phyloP scores from a whole-genome alignment of 2,329 filamentous ascomycete genomes.

The Pseudogymnoascus sp. region DNA sequence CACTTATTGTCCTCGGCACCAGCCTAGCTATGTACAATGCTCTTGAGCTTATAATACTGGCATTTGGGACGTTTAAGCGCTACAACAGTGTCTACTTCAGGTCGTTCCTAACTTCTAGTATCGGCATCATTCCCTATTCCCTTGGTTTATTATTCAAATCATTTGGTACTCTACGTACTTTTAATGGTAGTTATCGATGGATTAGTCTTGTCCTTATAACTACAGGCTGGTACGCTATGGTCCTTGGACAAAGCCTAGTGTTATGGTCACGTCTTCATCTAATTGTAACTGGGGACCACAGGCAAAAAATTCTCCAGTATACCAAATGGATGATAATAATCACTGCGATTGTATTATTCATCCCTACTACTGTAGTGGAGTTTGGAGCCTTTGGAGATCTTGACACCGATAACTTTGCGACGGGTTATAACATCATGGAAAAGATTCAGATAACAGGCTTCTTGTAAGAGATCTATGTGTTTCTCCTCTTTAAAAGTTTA shows the following conservation, averaged over 20 bases:
- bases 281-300: conserved; percentile 32
- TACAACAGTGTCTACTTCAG: conserved; percentile 43
- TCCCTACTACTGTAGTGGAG: conserved; percentile 38
- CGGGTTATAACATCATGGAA: background rate
- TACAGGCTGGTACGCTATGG: conserved; percentile 36
- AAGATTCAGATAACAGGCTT: background rate
- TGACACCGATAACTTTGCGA: background rate
- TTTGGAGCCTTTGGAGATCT: conserved; percentile 26
- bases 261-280: conserved; percentile 43
- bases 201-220: conserved; percentile 34
- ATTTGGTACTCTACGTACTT: conserved; percentile 13
- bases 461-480: background rate
- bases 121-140: conserved; percentile 37
- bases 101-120: conserved; percentile 37
- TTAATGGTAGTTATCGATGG: conserved; percentile 23
- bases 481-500: no score
- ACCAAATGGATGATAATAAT: conserved; percentile 40
- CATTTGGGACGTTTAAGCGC: conserved; percentile 40
- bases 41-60: conserved; percentile 38
- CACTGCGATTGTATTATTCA: conserved; percentile 35
- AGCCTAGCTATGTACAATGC: conserved; percentile 42
- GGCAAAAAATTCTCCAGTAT: conserved; percentile 27
- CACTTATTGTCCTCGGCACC: conserved; percentile 36
- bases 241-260: conserved; percentile 39
- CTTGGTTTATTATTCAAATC: conserved; percentile 40